phyloP scores from a whole-genome alignment of 2,329 filamentous ascomycete species.

The Ophiocordyceps robertsii region DNA sequence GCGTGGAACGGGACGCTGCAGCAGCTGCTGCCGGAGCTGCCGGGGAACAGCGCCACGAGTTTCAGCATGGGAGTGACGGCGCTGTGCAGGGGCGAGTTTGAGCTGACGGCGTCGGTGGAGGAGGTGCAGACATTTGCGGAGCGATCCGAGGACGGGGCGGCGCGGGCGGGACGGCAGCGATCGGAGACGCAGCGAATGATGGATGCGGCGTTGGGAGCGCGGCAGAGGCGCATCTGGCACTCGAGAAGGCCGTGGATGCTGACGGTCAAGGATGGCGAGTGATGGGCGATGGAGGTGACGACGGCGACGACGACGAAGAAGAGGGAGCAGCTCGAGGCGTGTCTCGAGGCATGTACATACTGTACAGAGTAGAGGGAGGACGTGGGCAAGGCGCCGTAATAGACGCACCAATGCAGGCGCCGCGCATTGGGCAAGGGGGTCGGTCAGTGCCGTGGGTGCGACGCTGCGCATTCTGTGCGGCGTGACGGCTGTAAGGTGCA shows the following conservation, averaged over 20 bases:
- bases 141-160: constrained; percentile 10
- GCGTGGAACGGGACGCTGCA: constrained; percentile 79
- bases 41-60: constrained; percentile 42
- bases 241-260: constrained; percentile 42
- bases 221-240: constrained; percentile 53
- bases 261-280: constrained; percentile 21
- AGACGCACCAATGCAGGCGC: too few relatives aligned
- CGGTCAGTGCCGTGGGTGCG: too few relatives aligned
- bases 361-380: too few relatives aligned
- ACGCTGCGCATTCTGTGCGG: too few relatives aligned
- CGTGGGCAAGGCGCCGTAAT: too few relatives aligned
- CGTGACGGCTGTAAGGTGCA: too few relatives aligned
- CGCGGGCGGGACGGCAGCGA: constrained; percentile 20
- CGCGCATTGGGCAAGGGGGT: too few relatives aligned
- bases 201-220: constrained; percentile 43
- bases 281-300: neutral
- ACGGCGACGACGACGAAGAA: neutral
- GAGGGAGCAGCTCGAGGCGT: too few relatives aligned
- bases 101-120: constrained; percentile 68
- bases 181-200: constrained; percentile 43
- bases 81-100: constrained; percentile 70
- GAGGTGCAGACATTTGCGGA: constrained; percentile 49
- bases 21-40: constrained; percentile 51
- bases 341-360: too few relatives aligned
- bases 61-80: constrained; percentile 58